phyloP scores from a whole-genome alignment of 495 filamentous ascomycete species.

The Articulospora tetracladia region DNA sequence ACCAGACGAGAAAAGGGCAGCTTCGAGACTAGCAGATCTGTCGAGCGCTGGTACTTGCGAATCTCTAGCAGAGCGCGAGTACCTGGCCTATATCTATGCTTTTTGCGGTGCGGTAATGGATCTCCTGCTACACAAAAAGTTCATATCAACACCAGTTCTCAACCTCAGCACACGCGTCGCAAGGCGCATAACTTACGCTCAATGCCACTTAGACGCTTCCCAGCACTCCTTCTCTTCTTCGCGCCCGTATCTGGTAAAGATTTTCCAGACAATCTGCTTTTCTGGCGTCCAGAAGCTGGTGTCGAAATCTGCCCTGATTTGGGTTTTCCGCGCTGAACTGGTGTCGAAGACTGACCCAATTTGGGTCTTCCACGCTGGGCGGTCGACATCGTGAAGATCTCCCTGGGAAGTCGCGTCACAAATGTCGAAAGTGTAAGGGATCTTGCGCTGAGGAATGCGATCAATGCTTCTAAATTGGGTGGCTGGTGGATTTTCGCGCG shows the following conservation, averaged over 20 bases:
- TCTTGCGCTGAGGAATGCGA: slow-evolving; percentile 3
- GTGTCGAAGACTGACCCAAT: slow-evolving; percentile 12
- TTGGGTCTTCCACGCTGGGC: slow-evolving; percentile 6
- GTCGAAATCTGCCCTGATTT: slow-evolving; percentile 10
- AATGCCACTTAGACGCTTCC: slow-evolving; percentile 7
- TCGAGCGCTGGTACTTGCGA: slow-evolving; percentile 74
- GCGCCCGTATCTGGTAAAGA: background rate
- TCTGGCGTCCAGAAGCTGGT: slow-evolving; percentile 13
- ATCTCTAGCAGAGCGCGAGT: slow-evolving; percentile 86
- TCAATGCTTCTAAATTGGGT: background rate
- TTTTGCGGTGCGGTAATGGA: slow-evolving; percentile 57
- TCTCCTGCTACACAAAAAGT: slow-evolving; percentile 56
- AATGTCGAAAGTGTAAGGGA: background rate
- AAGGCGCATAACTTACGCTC: slow-evolving; percentile 14
- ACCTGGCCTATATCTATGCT: slow-evolving; percentile 76
- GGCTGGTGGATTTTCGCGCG: slow-evolving; percentile 6
- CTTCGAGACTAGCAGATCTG: slow-evolving; percentile 76
- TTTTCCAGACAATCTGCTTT: background rate
- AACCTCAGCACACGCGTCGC: background rate
- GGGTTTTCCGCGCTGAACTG: slow-evolving; percentile 7
- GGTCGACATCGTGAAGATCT: slow-evolving; percentile 8
- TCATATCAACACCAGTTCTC: background rate
- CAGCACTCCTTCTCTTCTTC: slow-evolving; percentile 2
- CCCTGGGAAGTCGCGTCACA: background rate
- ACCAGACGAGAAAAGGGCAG: slow-evolving; percentile 86